Conservation (phyloP, 495 filamentous ascomycete genomes). For the Oidiodendron maius region DNA sequence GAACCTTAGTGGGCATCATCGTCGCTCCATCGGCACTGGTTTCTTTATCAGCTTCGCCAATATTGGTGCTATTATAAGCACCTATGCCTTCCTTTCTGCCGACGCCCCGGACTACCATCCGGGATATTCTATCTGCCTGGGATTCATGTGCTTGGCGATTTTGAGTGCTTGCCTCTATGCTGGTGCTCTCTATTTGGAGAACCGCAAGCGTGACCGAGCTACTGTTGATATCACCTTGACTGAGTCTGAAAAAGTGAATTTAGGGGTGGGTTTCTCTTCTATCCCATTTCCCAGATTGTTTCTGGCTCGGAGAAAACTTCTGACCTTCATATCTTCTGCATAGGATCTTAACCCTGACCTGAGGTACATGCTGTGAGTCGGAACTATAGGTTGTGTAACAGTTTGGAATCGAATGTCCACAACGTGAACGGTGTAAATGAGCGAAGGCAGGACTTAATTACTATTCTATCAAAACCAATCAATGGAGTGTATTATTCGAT, state of each 20-base stretch:
- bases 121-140: constrained; percentile 75
- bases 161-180: constrained; percentile 57
- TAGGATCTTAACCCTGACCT: too few relatives aligned
- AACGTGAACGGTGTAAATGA: too few relatives aligned
- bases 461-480: too few relatives aligned
- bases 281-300: too few relatives aligned
- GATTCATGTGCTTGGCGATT: constrained; percentile 63
- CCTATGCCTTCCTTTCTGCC: constrained; percentile 68
- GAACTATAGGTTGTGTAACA: too few relatives aligned
- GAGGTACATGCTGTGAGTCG: too few relatives aligned
- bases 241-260: constrained; percentile 66
- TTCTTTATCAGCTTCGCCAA: constrained; percentile 96
- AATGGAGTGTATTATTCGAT: too few relatives aligned
- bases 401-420: too few relatives aligned
- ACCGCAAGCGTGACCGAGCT: constrained; percentile 53
- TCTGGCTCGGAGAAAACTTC: too few relatives aligned
- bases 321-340: too few relatives aligned
- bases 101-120: constrained; percentile 66
- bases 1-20: constrained; percentile 84
- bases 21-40: constrained; percentile 73
- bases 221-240: constrained; percentile 50
- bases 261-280: too few relatives aligned
- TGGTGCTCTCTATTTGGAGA: constrained; percentile 53
- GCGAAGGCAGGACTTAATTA: too few relatives aligned
- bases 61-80: constrained; percentile 86